Base-by-base conservation (phyloP, 1,284 basidiomycete species). In the Melampsora larici-populina region DNA sequence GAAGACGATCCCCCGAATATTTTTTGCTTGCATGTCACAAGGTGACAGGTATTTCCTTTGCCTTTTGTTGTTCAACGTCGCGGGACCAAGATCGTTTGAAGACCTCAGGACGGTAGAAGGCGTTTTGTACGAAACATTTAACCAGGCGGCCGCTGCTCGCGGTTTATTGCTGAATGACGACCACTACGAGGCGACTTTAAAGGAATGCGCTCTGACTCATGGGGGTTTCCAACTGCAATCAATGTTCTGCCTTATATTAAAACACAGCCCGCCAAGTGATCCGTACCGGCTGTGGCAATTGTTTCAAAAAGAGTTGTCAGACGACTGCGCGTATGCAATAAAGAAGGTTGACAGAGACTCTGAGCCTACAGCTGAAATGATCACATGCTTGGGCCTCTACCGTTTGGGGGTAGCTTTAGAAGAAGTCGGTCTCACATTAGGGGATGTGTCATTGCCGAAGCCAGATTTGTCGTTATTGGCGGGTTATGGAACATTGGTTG, bases 201-300 rank as follows among this genome's bases (percentile, higher is more conserved):
- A 40, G 0, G 36, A 71, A 48, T 36, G 36, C 1, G 24, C 24
- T 17, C 3, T 51, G 1, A 21, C 55, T 1, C 26, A 29, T 15
- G 11, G 29, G 4, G 70, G 70, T 46, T 71, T 9, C 6, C 17
- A 36, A n/a, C 21, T 71, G 3, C 29, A 6, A 11, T 24, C 58
- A 40, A 60, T 71, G 70, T 71, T 62, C 29, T 18, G n/a, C 8
- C 7, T 72, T 1, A 72, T 72, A 7, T 62, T 31, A 17, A 29
- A 60, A 21, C 55, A 60, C 33, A 60, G 51, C 11, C 29, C 70
- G 4, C 70, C 70, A 29, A 60, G 55, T 8, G 31, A 62, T 24
- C 70, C 70, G 0, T 26, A 1, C 2, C 49, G 13, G 1, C 21
- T 71, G 2, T 48, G 58, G 40, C 18, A n/a, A 1, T 31, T 40